Evolutionary conservation across 345 rosid genomes (phyloP), one percentile per base, ranked within the genome.

Genomic region (Lumnitzera racemosa): DNA sequence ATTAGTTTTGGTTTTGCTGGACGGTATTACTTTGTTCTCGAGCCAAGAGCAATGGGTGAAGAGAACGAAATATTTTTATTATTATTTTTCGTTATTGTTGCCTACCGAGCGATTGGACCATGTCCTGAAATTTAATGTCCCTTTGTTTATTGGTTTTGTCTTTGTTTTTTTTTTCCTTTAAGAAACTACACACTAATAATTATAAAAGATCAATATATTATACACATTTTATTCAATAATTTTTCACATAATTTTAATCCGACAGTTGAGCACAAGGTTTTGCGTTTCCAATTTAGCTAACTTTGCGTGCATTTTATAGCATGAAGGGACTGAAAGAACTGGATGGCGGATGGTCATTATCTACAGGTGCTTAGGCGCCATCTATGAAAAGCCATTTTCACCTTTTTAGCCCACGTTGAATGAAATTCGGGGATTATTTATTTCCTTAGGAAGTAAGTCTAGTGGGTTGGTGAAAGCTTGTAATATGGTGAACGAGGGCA

Each of bases 11-110:
- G 16, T 54, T 46, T 25, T 54, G 27, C 24, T 13, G 13, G 8
- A 16, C 53, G 53, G 31, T 67, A 61, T 46, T 58, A 43, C 46
- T 58, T 58, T 47, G 50, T 58, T 58, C 67, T 63, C 54, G 56
- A 52, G 66, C 71, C 52, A 47, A 49, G 23, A 24, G 67, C 43
- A 36, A 36, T 1, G 43, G 11, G 11, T 1, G 11, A 53, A 67
- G 67, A 57, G 51, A 51, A 16, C 10, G 24, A 29, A 14, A 51
- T 58, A 49, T 52, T 20, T 43, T 55, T 56, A 17, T 51, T 31
- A 46, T 15, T n/a, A 12, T 55, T 24, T 15, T 20, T 55, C 41
- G 53, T 23, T 2, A 12, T 63, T 16, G 36, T 6, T 6, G 36
- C 36, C 0, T 29, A 3, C 0, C 7, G 20, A 20, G 20, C 20